Conservation (phyloP, 139 green algal genomes). For the Auxenochlorella protothecoides region DNA sequence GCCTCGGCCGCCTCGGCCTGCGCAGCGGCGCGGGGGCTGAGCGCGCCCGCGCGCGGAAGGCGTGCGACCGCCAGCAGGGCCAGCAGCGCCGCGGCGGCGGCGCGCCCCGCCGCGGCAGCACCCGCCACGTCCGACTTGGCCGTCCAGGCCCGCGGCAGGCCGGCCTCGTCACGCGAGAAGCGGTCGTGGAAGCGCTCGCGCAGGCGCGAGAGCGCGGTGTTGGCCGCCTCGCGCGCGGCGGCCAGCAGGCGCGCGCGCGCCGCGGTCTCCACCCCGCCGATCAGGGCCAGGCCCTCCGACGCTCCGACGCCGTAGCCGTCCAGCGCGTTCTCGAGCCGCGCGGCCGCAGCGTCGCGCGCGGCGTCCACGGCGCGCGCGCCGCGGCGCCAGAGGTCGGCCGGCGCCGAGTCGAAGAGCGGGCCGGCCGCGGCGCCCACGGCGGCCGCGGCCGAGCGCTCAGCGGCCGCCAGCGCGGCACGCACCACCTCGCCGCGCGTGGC, state of each 20-base stretch:
- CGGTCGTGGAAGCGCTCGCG: conserved; percentile 65
- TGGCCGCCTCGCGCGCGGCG: conserved; percentile 56
- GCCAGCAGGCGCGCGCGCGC: conserved; percentile 22
- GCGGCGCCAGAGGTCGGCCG: conserved; percentile 54
- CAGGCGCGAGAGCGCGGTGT: conserved; percentile 59
- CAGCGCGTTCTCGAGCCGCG: conserved; percentile 16
- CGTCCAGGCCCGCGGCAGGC: conserved; percentile 64
- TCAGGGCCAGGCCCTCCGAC: conserved; percentile 21
- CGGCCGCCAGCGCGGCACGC: conserved; percentile 13
- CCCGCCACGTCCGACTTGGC: conserved; percentile 55
- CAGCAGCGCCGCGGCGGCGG: conserved; percentile 53
- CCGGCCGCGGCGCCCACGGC: conserved; percentile 12
- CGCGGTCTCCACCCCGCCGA: conserved; percentile 10
- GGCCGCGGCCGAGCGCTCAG: conserved; percentile 10
- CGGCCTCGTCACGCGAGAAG: conserved; percentile 62
- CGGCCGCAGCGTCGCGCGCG: not conserved
- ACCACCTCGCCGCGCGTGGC: conserved; percentile 2
- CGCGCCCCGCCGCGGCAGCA: conserved; percentile 42
- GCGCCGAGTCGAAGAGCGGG: conserved; percentile 41
- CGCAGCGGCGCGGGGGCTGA: not conserved
- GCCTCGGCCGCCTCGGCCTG: not conserved
- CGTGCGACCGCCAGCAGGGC: conserved; percentile 45
- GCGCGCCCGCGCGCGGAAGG: not conserved
- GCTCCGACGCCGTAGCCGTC: conserved; percentile 32
- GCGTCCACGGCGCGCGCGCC: too few species aligned